Conservation (phyloP, 305 asterid genomes). For the Caryopteris hybrid region DNA sequence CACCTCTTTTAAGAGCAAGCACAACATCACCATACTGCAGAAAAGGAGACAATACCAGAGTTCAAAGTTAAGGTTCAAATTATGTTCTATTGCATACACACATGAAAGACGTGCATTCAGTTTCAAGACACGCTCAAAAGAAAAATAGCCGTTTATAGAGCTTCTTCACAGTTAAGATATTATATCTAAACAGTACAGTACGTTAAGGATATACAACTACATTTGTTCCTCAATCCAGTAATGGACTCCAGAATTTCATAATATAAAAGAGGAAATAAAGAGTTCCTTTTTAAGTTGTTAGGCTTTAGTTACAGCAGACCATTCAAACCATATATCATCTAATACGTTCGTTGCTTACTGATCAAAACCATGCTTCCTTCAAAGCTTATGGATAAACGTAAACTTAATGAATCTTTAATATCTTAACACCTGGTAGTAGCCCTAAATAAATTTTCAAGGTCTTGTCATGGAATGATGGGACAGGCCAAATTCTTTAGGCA, state of each 20-base stretch:
- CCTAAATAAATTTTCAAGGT: background rate
- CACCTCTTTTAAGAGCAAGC: constrained; percentile 89
- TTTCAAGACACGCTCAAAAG: background rate
- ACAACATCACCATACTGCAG: constrained; percentile 73
- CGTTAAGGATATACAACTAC: background rate
- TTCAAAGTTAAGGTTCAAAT: constrained; percentile 7
- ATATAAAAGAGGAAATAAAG: background rate
- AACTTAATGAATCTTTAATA: too few relatives aligned
- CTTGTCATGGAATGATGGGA: background rate
- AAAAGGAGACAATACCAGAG: constrained; percentile 7
- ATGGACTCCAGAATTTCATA: background rate
- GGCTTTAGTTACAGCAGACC: background rate
- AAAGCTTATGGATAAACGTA: background rate
- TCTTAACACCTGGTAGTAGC: background rate
- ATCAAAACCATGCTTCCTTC: background rate
- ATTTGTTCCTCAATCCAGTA: background rate
- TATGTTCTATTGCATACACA: background rate
- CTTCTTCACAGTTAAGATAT: background rate
- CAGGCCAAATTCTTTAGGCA: background rate
- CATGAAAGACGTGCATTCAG: background rate
- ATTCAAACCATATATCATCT: too few relatives aligned
- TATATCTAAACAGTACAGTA: background rate
- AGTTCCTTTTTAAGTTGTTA: background rate
- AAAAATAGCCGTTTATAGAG: background rate
- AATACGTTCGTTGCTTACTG: background rate